A percentile compares a stretch with the other conserved stretches of the same genome.
Conservation (phyloP, 1,284 basidiomycete genomes). For the Rugosomyces carneus region DNA sequence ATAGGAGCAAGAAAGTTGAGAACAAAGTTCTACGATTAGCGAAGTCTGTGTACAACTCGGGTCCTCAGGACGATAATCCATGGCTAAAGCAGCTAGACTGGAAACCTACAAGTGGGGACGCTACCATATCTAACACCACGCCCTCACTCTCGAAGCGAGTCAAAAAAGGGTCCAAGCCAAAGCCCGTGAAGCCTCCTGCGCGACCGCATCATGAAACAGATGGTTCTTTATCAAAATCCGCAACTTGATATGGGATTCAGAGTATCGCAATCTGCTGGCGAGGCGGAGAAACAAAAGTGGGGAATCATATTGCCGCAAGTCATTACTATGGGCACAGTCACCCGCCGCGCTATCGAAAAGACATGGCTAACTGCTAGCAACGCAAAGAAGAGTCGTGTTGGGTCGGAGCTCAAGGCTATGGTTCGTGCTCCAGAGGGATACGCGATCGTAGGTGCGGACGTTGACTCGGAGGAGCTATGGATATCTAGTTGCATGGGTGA, state of each 20-base stretch:
- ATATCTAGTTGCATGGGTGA: conserved; percentile 99
- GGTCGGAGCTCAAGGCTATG: conserved; percentile 98
- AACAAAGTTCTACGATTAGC: conserved; percentile 35
- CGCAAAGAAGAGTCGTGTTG: conserved; percentile 95
- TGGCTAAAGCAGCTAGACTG: conserved; percentile 72
- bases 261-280: conserved; percentile 15
- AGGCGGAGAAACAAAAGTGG: conserved; percentile 45
- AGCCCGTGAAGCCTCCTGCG: conserved; percentile 45
- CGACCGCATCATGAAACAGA: conserved; percentile 89
- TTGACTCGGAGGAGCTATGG: conserved; percentile 99
- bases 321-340: conserved; percentile 98
- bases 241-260: conserved; percentile 43
- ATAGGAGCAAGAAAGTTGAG: conserved; percentile 25
- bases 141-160: conserved; percentile 5
- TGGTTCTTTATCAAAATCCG: conserved; percentile 80
- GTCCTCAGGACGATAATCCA: conserved; percentile 33
- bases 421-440: conserved; percentile 92
- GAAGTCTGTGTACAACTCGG: conserved; percentile 21
- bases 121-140: neutral
- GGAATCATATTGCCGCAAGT: conserved; percentile 96
- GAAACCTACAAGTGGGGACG: conserved; percentile 26
- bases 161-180: conserved; percentile 21
- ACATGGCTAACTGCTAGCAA: conserved; percentile 99
- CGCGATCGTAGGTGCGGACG: conserved; percentile 95
- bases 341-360: conserved; percentile 94